A percentile compares a stretch with the other conserved stretches of the same genome.
Evolutionary conservation across 306 rosid genomes (phyloP).

Genomic region (Rosa multiflora): DNA sequence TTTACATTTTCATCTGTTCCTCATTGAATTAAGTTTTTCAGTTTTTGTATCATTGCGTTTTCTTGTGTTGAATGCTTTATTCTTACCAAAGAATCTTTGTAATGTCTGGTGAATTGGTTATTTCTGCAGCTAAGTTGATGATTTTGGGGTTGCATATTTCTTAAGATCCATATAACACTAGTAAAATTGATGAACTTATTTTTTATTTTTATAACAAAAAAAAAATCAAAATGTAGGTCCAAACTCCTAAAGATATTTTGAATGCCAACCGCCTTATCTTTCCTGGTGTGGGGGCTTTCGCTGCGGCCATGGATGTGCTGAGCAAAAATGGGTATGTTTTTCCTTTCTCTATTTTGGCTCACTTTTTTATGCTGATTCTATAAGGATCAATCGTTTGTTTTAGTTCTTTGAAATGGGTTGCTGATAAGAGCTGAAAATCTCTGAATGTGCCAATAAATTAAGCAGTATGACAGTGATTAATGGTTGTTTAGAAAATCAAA

Average conservation of each 20-base stretch:
- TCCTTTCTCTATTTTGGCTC: background rate
- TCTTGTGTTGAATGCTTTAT: background rate
- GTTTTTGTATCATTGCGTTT: background rate
- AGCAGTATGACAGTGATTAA: background rate
- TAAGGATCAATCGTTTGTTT: slow-evolving; percentile 15
- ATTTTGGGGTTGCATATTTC: background rate
- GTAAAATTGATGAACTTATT: background rate
- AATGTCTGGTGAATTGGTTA: background rate
- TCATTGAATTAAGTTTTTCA: background rate
- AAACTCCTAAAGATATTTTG: slow-evolving; percentile 76
- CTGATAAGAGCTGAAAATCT: background rate
- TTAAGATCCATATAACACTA: background rate
- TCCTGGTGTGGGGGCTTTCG: slow-evolving; percentile 98
- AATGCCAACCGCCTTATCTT: slow-evolving; percentile 72
- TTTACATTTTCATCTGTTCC: background rate
- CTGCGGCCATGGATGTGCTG: slow-evolving; percentile 87
- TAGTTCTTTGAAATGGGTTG: slow-evolving; percentile 11
- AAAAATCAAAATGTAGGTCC: slow-evolving; percentile 52
- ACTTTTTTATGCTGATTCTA: background rate
- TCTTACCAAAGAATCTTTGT: background rate
- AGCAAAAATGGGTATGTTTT: slow-evolving; percentile 62
- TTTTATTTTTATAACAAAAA: background rate
- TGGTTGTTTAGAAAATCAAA: background rate
- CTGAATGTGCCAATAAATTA: background rate
- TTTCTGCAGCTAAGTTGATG: background rate